Base-by-base conservation (phyloP, 768 basidiomycete genomes). In the Naganishia onofrii region DNA sequence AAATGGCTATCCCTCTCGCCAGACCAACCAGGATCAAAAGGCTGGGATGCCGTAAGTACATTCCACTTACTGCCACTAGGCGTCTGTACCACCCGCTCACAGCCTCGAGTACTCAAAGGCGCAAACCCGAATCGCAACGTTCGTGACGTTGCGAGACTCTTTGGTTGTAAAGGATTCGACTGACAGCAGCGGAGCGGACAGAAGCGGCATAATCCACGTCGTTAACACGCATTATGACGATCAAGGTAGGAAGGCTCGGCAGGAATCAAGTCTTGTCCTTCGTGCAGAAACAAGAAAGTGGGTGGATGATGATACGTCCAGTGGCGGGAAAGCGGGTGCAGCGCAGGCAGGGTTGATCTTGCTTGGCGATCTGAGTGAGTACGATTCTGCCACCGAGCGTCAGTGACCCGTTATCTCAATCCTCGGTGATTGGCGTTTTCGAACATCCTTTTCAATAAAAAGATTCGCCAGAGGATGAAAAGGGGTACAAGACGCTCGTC, bases 181-280 rank as follows among this genome's bases (percentile, higher is more conserved):
- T 23, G 52, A 21, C 13, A 32, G 67, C 52, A 28, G n/a, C n/a
- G n/a, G n/a, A n/a, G n/a, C n/a, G n/a, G n/a, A n/a, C n/a, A n/a
- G n/a, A n/a, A n/a, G 44, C 17, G 9, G 17, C 38, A 23, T 19
- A 2, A 32, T 81, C 5, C 72, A 78, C 66, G 75, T 80, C 29
- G 66, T 77, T 32, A 78, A 79, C 66, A 81, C 81, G 3, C 81
- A 82, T 63, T 82, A 77, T 55, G 81, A 82, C 66, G 75, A 82
- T 71, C 56, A 55, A n/a, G 80, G 81, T 13, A 12, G 73, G 21
- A 9, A 42, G 32, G 76, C 81, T 2, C 66, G 81, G 10, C 73
- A 73, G 5, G 57, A 81, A 64, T 74, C 74, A 15, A 78, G 79
- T 51, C 66, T 72, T 42, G 63, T 82, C n/a, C 78, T 82, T 48